Conservation (phyloP, 371 early-diverging fungal species). For the Dichotomocladium elegans region DNA sequence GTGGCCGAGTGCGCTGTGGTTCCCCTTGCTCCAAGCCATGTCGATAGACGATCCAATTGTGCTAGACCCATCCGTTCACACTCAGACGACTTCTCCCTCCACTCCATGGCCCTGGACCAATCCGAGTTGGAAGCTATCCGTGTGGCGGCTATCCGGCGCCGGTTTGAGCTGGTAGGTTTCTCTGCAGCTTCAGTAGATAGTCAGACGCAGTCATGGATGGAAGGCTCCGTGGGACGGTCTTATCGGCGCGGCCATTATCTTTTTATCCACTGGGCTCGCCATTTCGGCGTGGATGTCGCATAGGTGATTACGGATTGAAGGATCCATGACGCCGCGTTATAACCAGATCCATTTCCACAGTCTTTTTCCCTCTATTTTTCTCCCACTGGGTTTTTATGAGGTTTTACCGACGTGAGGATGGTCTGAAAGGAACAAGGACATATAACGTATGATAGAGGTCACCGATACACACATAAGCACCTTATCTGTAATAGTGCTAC, state of each 20-base stretch:
- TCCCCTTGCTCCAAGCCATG: slow-evolving; percentile 9
- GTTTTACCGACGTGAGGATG: too few species aligned
- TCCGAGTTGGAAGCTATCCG: slow-evolving; percentile 1
- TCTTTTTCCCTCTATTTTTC: too few species aligned
- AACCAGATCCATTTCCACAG: too few species aligned
- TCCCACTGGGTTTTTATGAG: too few species aligned
- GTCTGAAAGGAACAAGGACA: too few species aligned
- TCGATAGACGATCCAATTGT: not conserved
- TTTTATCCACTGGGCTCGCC: not conserved
- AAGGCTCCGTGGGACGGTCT: not conserved
- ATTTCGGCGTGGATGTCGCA: too few species aligned
- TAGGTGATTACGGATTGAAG: too few species aligned
- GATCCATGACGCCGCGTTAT: too few species aligned
- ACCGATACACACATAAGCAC: too few species aligned
- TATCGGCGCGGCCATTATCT: not conserved
- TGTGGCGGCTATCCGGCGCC: slow-evolving; percentile 3
- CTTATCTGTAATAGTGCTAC: too few species aligned
- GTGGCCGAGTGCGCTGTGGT: slow-evolving; percentile 16
- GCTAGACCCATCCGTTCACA: slow-evolving; percentile 1
- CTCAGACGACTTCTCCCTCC: slow-evolving; percentile 1
- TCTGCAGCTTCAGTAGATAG: not conserved
- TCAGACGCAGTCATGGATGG: not conserved
- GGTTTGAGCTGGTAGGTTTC: not conserved
- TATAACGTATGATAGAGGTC: too few species aligned
- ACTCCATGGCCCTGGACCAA: slow-evolving; percentile 7